A percentile compares a stretch with the other conserved stretches of the same genome.
These are phyloP conservation scores for Colletotrichum gigasporum DNA, from an alignment of 2,329 filamentous ascomycete species.

Conservation along the genomic window DNA sequence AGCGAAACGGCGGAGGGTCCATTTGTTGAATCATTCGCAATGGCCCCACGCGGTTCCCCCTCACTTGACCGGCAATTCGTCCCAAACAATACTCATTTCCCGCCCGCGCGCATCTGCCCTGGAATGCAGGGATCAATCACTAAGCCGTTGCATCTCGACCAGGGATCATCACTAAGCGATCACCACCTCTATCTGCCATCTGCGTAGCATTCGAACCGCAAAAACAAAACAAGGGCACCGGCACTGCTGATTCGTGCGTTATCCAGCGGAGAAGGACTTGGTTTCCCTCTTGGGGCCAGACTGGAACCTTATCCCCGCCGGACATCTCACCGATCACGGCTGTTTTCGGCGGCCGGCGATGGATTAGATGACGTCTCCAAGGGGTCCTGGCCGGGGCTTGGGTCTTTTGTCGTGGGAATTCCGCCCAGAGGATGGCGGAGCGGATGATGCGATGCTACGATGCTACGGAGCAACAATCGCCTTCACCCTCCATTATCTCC, in stretches of 20 bases:
- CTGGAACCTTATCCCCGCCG: conserved; percentile 2
- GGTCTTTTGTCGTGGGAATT: background rate
- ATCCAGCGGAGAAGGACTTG: background rate
- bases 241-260: conserved; percentile 1
- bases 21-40: conserved; percentile 12
- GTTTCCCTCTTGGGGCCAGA: background rate
- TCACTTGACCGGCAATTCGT: conserved; percentile 1
- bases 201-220: background rate
- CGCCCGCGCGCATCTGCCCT: background rate
- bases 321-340: conserved; percentile 3
- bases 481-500: background rate
- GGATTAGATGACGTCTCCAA: conserved; percentile 25
- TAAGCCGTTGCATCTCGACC: too few species aligned
- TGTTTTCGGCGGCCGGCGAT: background rate
- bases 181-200: background rate
- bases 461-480: background rate
- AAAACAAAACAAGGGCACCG: conserved; percentile 1
- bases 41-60: conserved; percentile 4
- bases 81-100: conserved; percentile 16
- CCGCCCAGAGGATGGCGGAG: background rate
- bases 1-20: background rate
- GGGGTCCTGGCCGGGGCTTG: background rate
- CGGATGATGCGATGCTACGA: too few species aligned
- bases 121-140: conserved; percentile 3
- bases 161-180: conserved; percentile 18